Evolutionary conservation across 805 yeast species (phyloP).

Genomic region (Maudiozyma bulderi): DNA sequence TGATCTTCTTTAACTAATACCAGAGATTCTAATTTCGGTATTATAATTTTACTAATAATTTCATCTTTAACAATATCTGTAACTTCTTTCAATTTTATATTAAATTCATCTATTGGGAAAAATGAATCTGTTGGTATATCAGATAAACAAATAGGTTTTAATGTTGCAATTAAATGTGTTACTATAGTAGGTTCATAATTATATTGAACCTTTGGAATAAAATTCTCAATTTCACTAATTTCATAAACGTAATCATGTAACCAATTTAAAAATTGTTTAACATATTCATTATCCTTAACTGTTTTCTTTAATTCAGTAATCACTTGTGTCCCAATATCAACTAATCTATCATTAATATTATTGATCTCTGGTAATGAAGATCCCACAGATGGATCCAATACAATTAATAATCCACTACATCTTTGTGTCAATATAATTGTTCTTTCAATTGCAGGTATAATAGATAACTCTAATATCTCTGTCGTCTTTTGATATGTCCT

Average conservation of each 20-base stretch:
- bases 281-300: neutral
- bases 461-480: conserved; percentile 37
- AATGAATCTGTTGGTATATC: neutral
- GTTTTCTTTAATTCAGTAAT: neutral
- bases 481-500: conserved; percentile 40
- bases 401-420: neutral
- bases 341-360: neutral
- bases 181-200: neutral
- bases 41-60: neutral
- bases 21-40: neutral
- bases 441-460: conserved; percentile 50
- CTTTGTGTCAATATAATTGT: conserved; percentile 32
- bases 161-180: neutral
- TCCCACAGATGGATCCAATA: neutral
- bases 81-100: neutral
- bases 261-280: neutral
- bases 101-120: neutral
- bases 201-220: neutral
- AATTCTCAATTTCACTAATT: neutral
- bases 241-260: neutral
- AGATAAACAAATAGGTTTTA: neutral
- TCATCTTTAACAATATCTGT: neutral
- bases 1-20: neutral
- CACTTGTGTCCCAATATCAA: neutral
- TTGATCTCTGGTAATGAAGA: neutral